A percentile compares a stretch with the other conserved stretches of the same genome.
phyloP scores from a whole-genome alignment of 306 rosid genomes.

The Quillaja saponaria region DNA sequence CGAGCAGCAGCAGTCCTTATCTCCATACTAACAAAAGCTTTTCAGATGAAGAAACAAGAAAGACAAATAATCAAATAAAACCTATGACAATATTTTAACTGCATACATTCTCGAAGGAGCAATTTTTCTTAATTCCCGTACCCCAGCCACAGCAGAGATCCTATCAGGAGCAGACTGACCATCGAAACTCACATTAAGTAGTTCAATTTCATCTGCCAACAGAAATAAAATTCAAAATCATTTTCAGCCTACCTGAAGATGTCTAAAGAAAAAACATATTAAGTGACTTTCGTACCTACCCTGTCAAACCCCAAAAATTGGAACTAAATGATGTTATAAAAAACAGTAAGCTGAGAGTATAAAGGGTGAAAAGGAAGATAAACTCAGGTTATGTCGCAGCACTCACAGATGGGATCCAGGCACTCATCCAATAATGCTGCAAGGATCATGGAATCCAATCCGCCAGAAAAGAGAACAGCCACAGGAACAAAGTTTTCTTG shows the following conservation, averaged over 20 bases:
- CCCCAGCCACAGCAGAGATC: constrained; percentile 81
- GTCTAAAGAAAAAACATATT: constrained; percentile 22
- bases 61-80: no score
- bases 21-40: no score
- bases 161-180: constrained; percentile 85
- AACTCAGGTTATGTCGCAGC: constrained; percentile 29
- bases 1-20: no score
- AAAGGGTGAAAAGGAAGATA: neutral
- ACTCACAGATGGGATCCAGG: constrained; percentile 74
- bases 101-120: constrained; percentile 81
- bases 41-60: no score
- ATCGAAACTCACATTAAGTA: constrained; percentile 92
- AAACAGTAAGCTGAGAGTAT: constrained; percentile 8
- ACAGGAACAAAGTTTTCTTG: constrained; percentile 60
- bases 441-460: constrained; percentile 96
- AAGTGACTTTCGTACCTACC: constrained; percentile 24
- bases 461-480: constrained; percentile 94
- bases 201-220: constrained; percentile 79
- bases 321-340: constrained; percentile 21
- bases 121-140: constrained; percentile 66
- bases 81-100: no score
- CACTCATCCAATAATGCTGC: constrained; percentile 86
- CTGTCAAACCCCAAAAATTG: no score
- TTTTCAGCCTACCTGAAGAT: constrained; percentile 27
- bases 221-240: constrained; percentile 22